These are phyloP conservation scores for Fagus sylvatica DNA, from an alignment of 306 rosid species.

Conservation along the genomic window DNA sequence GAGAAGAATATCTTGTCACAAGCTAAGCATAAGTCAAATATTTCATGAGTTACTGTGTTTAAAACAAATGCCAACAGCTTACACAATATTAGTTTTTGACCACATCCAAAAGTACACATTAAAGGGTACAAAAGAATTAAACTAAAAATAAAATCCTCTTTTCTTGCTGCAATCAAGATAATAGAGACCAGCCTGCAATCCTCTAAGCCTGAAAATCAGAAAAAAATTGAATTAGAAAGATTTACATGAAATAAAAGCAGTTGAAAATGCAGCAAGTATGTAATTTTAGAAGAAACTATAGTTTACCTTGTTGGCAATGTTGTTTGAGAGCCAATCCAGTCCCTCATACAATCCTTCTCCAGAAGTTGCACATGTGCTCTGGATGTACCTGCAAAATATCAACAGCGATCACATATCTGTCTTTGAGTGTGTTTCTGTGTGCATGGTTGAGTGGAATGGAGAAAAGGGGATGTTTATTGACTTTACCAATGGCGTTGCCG, in stretches of 20 bases:
- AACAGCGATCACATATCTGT: background rate
- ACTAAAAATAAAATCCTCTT: constrained; percentile 14
- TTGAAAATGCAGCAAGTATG: background rate
- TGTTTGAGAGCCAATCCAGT: constrained; percentile 73
- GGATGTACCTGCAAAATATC: constrained; percentile 54
- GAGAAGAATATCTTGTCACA: too few species aligned
- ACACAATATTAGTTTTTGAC: background rate
- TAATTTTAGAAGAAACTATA: background rate
- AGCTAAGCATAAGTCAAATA: too few species aligned
- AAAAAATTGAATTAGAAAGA: background rate
- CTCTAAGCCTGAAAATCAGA: constrained; percentile 25
- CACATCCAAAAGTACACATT: background rate
- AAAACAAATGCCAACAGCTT: constrained; percentile 13
- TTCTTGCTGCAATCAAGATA: constrained; percentile 10
- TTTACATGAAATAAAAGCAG: background rate
- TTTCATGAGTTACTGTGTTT: too few species aligned
- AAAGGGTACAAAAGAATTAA: constrained; percentile 1
- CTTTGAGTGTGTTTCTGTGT: background rate
- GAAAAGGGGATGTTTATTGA: constrained; percentile 1
- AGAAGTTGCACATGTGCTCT: constrained; percentile 75
- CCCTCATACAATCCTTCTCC: constrained; percentile 79
- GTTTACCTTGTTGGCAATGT: constrained; percentile 60
- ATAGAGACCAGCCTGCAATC: constrained; percentile 13
- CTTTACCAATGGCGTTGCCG: constrained; percentile 66
- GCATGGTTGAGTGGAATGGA: background rate